A percentile compares a stretch with the other conserved stretches of the same genome.
Evolutionary conservation across 441 rosid genomes (phyloP).

Genomic region (Arabidopsis hybrid): DNA sequence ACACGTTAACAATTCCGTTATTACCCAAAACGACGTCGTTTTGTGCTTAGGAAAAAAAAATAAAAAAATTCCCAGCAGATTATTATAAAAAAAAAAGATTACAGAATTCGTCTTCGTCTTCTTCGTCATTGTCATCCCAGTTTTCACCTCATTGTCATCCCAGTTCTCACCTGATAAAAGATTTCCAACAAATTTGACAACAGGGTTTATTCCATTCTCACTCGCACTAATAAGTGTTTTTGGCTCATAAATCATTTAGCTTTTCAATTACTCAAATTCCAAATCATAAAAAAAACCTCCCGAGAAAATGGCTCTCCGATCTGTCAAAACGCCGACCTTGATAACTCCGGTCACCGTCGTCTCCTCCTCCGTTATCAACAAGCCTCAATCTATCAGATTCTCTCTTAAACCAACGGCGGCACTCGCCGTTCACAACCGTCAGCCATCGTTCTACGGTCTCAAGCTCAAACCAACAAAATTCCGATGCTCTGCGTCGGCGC

Average conservation of each 20-base stretch:
- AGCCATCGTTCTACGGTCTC: conserved; percentile 29
- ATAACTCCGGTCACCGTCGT: conserved; percentile 1
- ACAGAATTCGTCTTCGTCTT: too few species aligned
- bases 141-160: too few species aligned
- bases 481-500: conserved; percentile 53
- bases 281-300: too few species aligned
- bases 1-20: too few species aligned
- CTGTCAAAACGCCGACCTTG: conserved; percentile 33
- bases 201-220: neutral
- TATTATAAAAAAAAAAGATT: too few species aligned
- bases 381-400: conserved; percentile 27
- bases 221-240: neutral
- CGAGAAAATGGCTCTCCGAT: conserved; percentile 47
- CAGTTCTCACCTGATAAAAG: too few species aligned
- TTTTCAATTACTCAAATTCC: conserved; percentile 12
- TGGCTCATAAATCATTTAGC: conserved; percentile 31
- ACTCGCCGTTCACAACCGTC: conserved; percentile 23
- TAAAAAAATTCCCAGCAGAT: too few species aligned
- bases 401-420: conserved; percentile 8
- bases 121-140: too few species aligned
- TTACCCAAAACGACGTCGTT: too few species aligned
- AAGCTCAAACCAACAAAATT: conserved; percentile 22
- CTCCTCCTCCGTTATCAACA: conserved; percentile 12
- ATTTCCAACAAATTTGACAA: too few species aligned
- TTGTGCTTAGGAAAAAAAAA: too few species aligned